Percentiles rank a stretch among this genome's conserved stretches.
Conservation (phyloP, 148 eudicot species). For the Fagopyrum tataricum region DNA sequence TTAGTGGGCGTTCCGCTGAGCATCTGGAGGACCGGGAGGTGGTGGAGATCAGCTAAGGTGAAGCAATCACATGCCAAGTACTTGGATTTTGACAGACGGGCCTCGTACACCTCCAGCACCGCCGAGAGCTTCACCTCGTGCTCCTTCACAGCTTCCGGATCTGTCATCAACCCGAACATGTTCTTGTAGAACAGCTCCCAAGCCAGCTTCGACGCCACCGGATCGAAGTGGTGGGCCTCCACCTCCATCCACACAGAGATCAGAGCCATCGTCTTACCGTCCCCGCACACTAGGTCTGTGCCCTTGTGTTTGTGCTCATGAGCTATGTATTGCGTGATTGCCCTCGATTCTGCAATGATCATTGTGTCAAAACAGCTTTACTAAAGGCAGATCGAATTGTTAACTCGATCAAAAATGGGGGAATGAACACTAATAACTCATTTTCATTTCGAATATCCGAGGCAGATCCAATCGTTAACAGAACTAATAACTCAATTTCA, state of each 20-base stretch:
- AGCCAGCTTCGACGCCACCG: slow-evolving; percentile 19
- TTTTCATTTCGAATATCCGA: neutral
- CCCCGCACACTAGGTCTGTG: slow-evolving; percentile 22
- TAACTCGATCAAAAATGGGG: too few relatives aligned
- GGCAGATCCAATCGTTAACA: neutral
- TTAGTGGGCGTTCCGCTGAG: slow-evolving; percentile 16
- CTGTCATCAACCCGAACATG: slow-evolving; percentile 18
- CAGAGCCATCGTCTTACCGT: slow-evolving; percentile 21
- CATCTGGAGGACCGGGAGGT: slow-evolving; percentile 18
- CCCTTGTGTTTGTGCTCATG: slow-evolving; percentile 17
- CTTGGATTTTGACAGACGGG: slow-evolving; percentile 24
- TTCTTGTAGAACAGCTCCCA: slow-evolving; percentile 23
- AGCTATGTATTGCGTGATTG: slow-evolving; percentile 31
- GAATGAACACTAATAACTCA: neutral
- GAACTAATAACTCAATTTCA: too few relatives aligned
- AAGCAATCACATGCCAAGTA: slow-evolving; percentile 26
- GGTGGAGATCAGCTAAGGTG: slow-evolving; percentile 26
- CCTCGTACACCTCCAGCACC: slow-evolving; percentile 29
- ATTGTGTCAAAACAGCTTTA: neutral
- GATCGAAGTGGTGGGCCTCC: slow-evolving; percentile 30
- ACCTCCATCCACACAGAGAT: slow-evolving; percentile 31
- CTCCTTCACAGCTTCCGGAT: slow-evolving; percentile 12
- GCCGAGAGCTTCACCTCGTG: slow-evolving; percentile 19
- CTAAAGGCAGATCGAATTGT: neutral
- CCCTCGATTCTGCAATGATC: slow-evolving; percentile 31